Percentiles rank a stretch among this genome's conserved stretches.
phyloP scores from a whole-genome alignment of 2,329 filamentous ascomycete genomes.

The Pseudogymnoascus sp. region DNA sequence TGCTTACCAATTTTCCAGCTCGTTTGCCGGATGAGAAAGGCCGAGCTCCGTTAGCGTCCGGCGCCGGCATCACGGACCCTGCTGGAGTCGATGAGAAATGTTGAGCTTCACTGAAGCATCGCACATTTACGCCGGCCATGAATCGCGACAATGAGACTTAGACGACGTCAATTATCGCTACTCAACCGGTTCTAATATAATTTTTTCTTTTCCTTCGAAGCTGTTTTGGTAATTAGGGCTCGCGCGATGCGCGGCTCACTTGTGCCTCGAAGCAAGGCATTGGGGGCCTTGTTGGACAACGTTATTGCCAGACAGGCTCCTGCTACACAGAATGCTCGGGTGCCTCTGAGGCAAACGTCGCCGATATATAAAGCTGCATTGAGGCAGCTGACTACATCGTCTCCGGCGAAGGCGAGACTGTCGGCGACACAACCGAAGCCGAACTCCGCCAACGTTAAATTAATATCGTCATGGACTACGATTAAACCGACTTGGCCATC shows the following conservation, averaged over 20 bases:
- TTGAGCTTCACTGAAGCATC: slow-evolving; percentile 2
- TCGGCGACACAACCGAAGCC: background rate
- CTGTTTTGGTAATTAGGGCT: background rate
- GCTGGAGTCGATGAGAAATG: background rate
- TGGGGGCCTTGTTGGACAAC: slow-evolving; percentile 8
- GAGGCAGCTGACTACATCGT: background rate
- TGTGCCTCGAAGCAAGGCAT: slow-evolving; percentile 7
- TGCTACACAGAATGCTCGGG: background rate
- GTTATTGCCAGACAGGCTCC: slow-evolving; percentile 1
- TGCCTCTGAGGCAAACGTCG: background rate
- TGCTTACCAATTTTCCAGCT: slow-evolving; percentile 7
- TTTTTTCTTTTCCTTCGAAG: background rate
- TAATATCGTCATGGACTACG: slow-evolving; percentile 12
- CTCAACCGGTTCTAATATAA: slow-evolving; percentile 2
- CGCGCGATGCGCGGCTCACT: slow-evolving; percentile 10
- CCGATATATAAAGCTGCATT: slow-evolving; percentile 9
- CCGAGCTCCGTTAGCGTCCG: slow-evolving; percentile 8
- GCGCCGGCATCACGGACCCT: slow-evolving; percentile 4
- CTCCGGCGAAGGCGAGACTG: slow-evolving; percentile 1
- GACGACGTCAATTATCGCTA: slow-evolving; percentile 6
- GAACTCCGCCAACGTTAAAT: slow-evolving; percentile 8
- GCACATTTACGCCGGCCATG: slow-evolving; percentile 5
- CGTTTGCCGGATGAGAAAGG: slow-evolving; percentile 5
- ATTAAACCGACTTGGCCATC: slow-evolving; percentile 23
- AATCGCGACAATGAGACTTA: slow-evolving; percentile 10